Percentiles rank a stretch among this genome's conserved stretches.
These are phyloP conservation scores for Neurospora discreta DNA, from an alignment of 495 filamentous ascomycete genomes.

Conservation along the genomic window DNA sequence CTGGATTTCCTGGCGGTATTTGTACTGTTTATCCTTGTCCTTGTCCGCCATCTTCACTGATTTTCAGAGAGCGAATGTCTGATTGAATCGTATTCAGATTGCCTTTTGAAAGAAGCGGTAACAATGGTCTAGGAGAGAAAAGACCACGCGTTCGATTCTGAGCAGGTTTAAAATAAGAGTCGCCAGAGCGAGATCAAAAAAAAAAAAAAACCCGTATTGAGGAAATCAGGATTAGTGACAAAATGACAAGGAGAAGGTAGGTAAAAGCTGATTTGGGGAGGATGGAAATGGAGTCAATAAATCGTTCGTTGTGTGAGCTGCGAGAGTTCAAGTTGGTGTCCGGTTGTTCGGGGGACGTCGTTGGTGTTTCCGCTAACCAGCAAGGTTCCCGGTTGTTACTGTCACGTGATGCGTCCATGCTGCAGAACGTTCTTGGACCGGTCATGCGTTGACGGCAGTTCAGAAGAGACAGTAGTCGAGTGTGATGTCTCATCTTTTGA, in stretches of 20 bases:
- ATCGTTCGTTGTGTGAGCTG: not conserved
- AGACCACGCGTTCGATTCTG: not conserved
- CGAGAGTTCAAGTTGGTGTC: not conserved
- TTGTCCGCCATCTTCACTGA: slow-evolving; percentile 47
- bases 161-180: not conserved
- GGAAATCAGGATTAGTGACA: not conserved
- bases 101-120: not conserved
- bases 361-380: not conserved
- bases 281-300: not conserved
- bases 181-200: not conserved
- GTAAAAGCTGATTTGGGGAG: not conserved
- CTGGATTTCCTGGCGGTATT: slow-evolving; percentile 92
- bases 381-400: not conserved
- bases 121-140: not conserved
- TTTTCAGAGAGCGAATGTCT: not conserved
- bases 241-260: not conserved
- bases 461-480: not conserved
- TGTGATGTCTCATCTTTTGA: not conserved
- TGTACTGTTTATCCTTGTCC: slow-evolving; percentile 48
- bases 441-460: not conserved
- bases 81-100: not conserved
- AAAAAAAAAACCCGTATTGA: not conserved
- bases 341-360: not conserved
- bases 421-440: not conserved
- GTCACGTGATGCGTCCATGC: not conserved